Evolutionary conservation across 75 land plant genomes (phyloP), one percentile per base, ranked within the genome.

Genomic region (Picea sitchensis): DNA sequence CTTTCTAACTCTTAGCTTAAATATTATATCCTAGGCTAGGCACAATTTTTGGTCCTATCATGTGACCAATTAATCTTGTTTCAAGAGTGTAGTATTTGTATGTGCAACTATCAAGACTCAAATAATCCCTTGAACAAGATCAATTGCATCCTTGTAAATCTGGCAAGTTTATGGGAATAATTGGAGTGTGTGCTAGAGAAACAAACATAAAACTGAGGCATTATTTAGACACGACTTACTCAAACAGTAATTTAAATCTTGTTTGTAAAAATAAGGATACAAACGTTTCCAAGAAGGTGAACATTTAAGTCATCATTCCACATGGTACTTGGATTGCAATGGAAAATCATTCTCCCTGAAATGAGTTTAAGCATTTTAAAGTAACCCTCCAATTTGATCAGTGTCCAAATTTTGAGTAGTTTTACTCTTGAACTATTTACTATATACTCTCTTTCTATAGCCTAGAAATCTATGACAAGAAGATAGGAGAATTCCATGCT

Each of bases 351-450:
- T 20, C 14, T 47, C 12, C 21, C 5, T 44, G n/a, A 11, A 14
- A 3, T 68, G 58, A 32, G 31, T 6, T 51, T 12, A 17, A 65
- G 58, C 17, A 64, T 30, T 34, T 62, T 36, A 17, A 30, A 84
- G 14, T 64, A 67, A 23, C 34, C 36, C 31, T 34, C 30, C 14
- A 18, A 36, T 76, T 30, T n/a, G 12, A 51, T 51, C 56, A 51
- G 56, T 61, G 73, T 54, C 62, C 6, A 81, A 79, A 30, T 21
- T 65, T 12, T 14, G 11, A 14, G 41, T 61, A 26, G 79, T 61
- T 14, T 14, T 79, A 61, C 57, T 62, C 36, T 58, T 32, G 82
- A 79, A 23, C 18, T 77, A 58, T 36, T 56, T 26, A 7, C 68
- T 15, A 44, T 71, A 2, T 44, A 47, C 32, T 21, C 15, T 76